Evolutionary conservation across 208 protist species (phyloP).

Genomic region (Leishmania tropica): DNA sequence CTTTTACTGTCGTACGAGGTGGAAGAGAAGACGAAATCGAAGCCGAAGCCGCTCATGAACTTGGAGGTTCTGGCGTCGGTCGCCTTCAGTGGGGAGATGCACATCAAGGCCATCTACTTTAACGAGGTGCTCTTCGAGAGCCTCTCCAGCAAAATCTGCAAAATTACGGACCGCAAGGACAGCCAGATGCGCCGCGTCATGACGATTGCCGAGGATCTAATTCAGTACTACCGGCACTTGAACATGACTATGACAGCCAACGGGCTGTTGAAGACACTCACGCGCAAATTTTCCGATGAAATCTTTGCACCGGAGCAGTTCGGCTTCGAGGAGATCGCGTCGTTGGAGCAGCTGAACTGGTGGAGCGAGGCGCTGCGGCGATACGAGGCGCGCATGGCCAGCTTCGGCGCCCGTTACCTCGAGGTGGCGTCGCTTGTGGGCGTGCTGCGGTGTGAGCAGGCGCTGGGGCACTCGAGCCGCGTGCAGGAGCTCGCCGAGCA

Average conservation of each 20-base stretch:
- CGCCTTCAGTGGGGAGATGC: constrained; percentile 78
- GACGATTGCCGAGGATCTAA: constrained; percentile 71
- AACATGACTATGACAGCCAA: constrained; percentile 86
- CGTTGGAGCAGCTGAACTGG: constrained; percentile 90
- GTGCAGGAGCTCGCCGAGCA: constrained; percentile 62
- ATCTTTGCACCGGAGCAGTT: constrained; percentile 78
- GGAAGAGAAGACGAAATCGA: constrained; percentile 46
- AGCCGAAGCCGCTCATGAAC: constrained; percentile 72
- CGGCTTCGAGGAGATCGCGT: constrained; percentile 80
- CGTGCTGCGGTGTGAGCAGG: constrained; percentile 80
- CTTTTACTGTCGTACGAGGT: constrained; percentile 62
- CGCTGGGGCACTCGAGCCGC: constrained; percentile 65
- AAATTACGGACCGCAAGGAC: constrained; percentile 39
- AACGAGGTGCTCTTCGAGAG: constrained; percentile 85
- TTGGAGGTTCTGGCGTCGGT: constrained; percentile 72
- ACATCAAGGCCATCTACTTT: constrained; percentile 90
- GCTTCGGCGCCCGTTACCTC: constrained; percentile 36
- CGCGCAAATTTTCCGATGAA: constrained; percentile 73
- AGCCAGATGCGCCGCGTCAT: constrained; percentile 49
- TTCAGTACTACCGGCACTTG: constrained; percentile 88
- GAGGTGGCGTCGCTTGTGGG: constrained; percentile 72
- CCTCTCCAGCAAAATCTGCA: constrained; percentile 50
- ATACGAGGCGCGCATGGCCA: constrained; percentile 69
- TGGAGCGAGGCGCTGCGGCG: constrained; percentile 79
- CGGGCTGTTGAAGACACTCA: constrained; percentile 79